Percentiles rank a stretch among this genome's conserved stretches.
Evolutionary conservation across 306 rosid species (phyloP).

Genomic region (Cicer judaicum): DNA sequence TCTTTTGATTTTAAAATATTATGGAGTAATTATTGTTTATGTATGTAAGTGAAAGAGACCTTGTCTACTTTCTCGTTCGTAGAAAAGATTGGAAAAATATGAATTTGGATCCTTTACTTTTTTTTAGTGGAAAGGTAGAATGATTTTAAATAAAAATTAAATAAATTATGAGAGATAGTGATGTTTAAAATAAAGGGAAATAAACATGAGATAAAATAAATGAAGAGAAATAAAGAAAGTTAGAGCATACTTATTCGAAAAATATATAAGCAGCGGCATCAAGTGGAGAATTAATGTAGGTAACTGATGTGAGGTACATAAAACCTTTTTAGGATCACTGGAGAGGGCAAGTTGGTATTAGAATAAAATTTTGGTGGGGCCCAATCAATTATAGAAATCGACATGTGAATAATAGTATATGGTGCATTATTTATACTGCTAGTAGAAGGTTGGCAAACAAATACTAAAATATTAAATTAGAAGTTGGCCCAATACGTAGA

Average conservation of each 20-base stretch:
- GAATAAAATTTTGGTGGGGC: constrained; percentile 37
- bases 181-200: too few relatives aligned
- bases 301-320: constrained; percentile 50
- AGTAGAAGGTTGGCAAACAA: constrained; percentile 40
- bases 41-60: constrained; percentile 50
- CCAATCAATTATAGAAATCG: constrained; percentile 5
- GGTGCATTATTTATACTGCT: constrained; percentile 31
- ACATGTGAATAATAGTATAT: constrained; percentile 33
- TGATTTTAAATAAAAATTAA: too few relatives aligned
- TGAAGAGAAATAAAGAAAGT: too few relatives aligned
- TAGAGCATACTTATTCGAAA: neutral
- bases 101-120: too few relatives aligned
- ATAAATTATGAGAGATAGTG: too few relatives aligned
- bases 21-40: constrained; percentile 9
- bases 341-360: constrained; percentile 41
- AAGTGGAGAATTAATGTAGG: constrained; percentile 46
- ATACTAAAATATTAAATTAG: constrained; percentile 14
- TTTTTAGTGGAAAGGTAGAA: too few relatives aligned
- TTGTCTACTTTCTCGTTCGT: constrained; percentile 46
- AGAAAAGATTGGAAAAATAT: constrained; percentile 37
- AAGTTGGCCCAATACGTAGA: constrained; percentile 51
- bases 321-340: constrained; percentile 18
- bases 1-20: constrained; percentile 27
- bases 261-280: constrained; percentile 38
- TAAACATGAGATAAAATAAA: too few relatives aligned